These are phyloP conservation scores for Talaromyces wortmannii DNA, from an alignment of 495 filamentous ascomycete genomes.

Conservation along the genomic window DNA sequence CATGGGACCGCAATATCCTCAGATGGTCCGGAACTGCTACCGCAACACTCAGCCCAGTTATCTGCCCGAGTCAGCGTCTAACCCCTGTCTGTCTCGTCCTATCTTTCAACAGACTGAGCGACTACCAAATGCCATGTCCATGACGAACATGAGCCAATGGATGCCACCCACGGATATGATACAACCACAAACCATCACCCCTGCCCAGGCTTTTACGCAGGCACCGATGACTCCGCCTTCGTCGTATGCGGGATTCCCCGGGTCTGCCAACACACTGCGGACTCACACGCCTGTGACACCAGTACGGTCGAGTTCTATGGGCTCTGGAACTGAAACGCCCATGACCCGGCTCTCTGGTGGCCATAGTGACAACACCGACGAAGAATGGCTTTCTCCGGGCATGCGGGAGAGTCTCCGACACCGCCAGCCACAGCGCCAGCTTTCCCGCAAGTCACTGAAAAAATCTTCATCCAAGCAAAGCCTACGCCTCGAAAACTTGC, in stretches of 20 bases:
- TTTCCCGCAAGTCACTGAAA: constrained; percentile 27
- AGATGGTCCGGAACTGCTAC: constrained; percentile 31
- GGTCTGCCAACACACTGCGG: constrained; percentile 28
- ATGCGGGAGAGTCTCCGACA: constrained; percentile 24
- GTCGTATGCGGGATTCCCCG: constrained; percentile 34
- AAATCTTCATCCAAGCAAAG: constrained; percentile 33
- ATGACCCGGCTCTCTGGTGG: constrained; percentile 31
- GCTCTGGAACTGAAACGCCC: constrained; percentile 31
- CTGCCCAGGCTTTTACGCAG: constrained; percentile 23
- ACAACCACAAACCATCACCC: constrained; percentile 33
- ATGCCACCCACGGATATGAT: constrained; percentile 31
- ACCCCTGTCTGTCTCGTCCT: constrained; percentile 35
- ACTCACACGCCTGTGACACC: constrained; percentile 35
- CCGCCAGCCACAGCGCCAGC: constrained; percentile 23
- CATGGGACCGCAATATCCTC: constrained; percentile 27
- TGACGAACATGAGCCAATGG: constrained; percentile 36
- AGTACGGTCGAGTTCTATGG: constrained; percentile 31
- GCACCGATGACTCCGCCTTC: constrained; percentile 34
- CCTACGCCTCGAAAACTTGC: constrained; percentile 33
- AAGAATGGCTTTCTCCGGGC: constrained; percentile 29
- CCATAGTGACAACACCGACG: constrained; percentile 28
- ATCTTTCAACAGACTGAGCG: constrained; percentile 38
- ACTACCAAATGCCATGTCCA: constrained; percentile 33
- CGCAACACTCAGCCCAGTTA: constrained; percentile 27
- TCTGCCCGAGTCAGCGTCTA: constrained; percentile 34